Percentiles rank a stretch among this genome's conserved stretches.
phyloP scores from a whole-genome alignment of 2,329 filamentous ascomycete genomes.

The Claviceps cyperi region DNA sequence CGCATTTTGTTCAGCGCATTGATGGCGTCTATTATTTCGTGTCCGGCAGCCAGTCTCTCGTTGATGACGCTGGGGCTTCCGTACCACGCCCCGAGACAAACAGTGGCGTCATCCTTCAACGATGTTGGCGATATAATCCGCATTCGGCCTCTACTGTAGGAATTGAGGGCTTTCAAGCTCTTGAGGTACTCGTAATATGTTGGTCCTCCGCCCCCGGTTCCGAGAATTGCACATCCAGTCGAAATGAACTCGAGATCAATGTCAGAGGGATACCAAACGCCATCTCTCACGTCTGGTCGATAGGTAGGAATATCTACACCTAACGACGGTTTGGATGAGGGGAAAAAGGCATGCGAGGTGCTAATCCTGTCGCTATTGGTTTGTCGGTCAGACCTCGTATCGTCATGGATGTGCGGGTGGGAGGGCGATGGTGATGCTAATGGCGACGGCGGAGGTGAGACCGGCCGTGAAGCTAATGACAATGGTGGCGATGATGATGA shows the following conservation, averaged over 20 bases:
- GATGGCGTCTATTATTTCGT: constrained; percentile 22
- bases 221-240: constrained; percentile 21
- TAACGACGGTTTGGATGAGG: constrained; percentile 18
- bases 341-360: constrained; percentile 15
- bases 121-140: constrained; percentile 24
- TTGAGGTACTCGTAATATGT: constrained; percentile 31
- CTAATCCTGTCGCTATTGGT: constrained; percentile 15
- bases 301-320: constrained; percentile 17
- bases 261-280: constrained; percentile 22
- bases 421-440: constrained; percentile 2
- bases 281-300: constrained; percentile 16
- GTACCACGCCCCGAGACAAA: constrained; percentile 30
- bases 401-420: not conserved
- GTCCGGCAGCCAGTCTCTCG: constrained; percentile 22
- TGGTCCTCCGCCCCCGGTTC: constrained; percentile 23
- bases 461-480: not conserved
- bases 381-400: constrained; percentile 9
- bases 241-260: constrained; percentile 22
- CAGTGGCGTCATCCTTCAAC: constrained; percentile 22
- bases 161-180: constrained; percentile 22
- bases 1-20: constrained; percentile 20
- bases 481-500: not conserved
- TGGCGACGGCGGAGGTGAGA: not conserved
- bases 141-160: constrained; percentile 20
- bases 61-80: constrained; percentile 27